Base-by-base conservation (phyloP, 1,139 yeast genomes). In the Taphrina sp. region DNA sequence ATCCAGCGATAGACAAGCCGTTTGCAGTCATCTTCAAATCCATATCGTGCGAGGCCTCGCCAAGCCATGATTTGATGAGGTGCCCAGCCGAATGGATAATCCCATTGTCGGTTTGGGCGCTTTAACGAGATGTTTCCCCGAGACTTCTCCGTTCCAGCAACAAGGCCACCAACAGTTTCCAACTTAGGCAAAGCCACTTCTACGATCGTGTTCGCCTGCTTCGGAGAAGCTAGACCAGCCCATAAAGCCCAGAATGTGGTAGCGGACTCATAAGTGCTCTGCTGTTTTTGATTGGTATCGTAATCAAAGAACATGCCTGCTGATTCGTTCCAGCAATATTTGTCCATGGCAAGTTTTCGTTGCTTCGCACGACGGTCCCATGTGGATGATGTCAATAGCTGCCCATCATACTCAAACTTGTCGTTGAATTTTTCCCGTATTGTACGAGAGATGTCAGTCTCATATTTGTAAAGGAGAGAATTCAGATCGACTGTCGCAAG, bases 11-110 rank as follows among this genome's bases (percentile, higher is more conserved):
- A 87, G 2, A 83, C 83, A 57, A 92, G 72, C 60, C 97, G 74
- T 60, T 83, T 76, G 2, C 94, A 83, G 22, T 78, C 79, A 2
- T 78, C 81, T 2, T 70, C 72, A 66, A 76, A 87, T 0, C 94
- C 95, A 67, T 92, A 92, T 57, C 83, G 79, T 31, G 69, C 67
- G 37, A 92, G 74, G 0, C 97, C 98, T 42, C 79, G 79, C 98
- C 98, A 92, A 0, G 95, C 94, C 56, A 92, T 72, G 19, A 92
- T 87, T 69, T 92, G 98, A 69, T 94, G 98, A 1, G 98, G 98
- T 0, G 98, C 96, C 98, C 98, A 92, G 3, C 97, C 98, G 66
- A 75, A 88, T 4, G 98, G 98, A 68, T 83, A 92, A 69, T 92
- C 98, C 98, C 98, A 92, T 72, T 92, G 98, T 69, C 97, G 78